Evolutionary conservation across 2,329 filamentous ascomycete species (phyloP), one percentile per base, ranked within the genome.

Genomic region (Colletotrichum aenigma): DNA sequence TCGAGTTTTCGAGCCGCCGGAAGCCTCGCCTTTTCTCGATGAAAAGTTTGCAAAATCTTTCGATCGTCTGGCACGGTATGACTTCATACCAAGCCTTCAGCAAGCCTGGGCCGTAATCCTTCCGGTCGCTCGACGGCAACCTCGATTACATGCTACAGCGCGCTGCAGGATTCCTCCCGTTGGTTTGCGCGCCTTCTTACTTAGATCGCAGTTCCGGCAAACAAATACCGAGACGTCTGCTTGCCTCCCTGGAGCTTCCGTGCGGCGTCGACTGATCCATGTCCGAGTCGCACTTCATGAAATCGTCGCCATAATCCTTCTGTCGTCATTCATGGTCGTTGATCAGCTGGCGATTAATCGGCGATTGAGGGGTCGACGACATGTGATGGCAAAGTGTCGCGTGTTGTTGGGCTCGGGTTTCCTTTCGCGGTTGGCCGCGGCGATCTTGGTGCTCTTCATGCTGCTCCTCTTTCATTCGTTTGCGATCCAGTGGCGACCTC

Each of bases 1-100:
- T 60, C 56, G 38, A 70, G 9, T 18, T 38, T n/a, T 28, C 21
- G 28, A 43, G 38, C 30, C 28, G 30, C 30, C 21, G 36, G 15
- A 28, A 43, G 9, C 26, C n/a, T 34, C 18, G 26, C 28, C 38
- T 15, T 32, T 15, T 32, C 7, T 16, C 24, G 16, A 24, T 18
- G 24, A 13, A 24, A 52, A 21, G 4, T 21, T 43, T 67, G 28
- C 32, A 8, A 15, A 18, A 4, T 13, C 32, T 24, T 36, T 28
- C 18, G 21, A 10, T 26, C 30, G 15, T 55, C 38, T 52, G 56
- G 48, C 48, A 32, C 24, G 10, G 26, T 64, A 76, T 76, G 74
- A 76, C 74, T 76, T 76, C 74, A 76, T 76, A 74, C 74, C 74
- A 76, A 76, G 74, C 34, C 70, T 34, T 67, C 32, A 15, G 4